Conservation (phyloP, 768 basidiomycete species). For the Leccinum boreale region DNA sequence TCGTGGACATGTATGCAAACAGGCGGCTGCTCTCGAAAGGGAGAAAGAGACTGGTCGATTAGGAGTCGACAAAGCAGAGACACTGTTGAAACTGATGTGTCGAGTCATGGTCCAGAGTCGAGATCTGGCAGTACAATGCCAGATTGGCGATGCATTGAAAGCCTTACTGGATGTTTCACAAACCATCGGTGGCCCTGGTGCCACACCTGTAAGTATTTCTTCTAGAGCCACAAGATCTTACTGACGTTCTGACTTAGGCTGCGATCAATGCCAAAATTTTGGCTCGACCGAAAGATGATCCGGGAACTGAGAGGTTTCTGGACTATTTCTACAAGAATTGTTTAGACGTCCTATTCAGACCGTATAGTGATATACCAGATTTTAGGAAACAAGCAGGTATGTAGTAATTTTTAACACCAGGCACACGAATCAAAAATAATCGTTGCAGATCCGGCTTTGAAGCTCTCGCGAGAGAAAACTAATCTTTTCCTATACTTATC, state of each 20-base stretch:
- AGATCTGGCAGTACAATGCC: slow-evolving; percentile 86
- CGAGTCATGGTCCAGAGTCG: slow-evolving; percentile 72
- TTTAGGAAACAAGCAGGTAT: slow-evolving; percentile 50
- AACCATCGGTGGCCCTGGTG: slow-evolving; percentile 34
- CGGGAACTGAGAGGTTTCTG: slow-evolving; percentile 83
- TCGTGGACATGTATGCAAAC: slow-evolving; percentile 79
- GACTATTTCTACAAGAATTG: slow-evolving; percentile 92
- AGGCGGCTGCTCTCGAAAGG: slow-evolving; percentile 66
- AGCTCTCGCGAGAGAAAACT: slow-evolving; percentile 67
- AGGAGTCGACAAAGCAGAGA: slow-evolving; percentile 63
- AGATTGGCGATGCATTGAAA: slow-evolving; percentile 84
- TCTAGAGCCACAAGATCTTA: background rate
- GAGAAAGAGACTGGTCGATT: slow-evolving; percentile 55
- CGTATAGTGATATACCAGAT: slow-evolving; percentile 71
- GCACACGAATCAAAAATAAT: slow-evolving; percentile 2
- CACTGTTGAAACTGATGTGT: slow-evolving; percentile 73
- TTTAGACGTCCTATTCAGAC: slow-evolving; percentile 74
- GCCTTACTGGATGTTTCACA: slow-evolving; percentile 77
- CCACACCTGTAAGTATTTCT: slow-evolving; percentile 31
- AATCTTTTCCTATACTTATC: slow-evolving; percentile 87
- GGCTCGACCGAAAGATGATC: slow-evolving; percentile 73
- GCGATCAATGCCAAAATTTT: slow-evolving; percentile 41
- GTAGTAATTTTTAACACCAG: background rate
- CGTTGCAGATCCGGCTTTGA: slow-evolving; percentile 46
- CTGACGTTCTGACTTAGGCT: slow-evolving; percentile 17